These are phyloP conservation scores for Silene latifolia DNA, from an alignment of 148 eudicot species.

Conservation along the genomic window DNA sequence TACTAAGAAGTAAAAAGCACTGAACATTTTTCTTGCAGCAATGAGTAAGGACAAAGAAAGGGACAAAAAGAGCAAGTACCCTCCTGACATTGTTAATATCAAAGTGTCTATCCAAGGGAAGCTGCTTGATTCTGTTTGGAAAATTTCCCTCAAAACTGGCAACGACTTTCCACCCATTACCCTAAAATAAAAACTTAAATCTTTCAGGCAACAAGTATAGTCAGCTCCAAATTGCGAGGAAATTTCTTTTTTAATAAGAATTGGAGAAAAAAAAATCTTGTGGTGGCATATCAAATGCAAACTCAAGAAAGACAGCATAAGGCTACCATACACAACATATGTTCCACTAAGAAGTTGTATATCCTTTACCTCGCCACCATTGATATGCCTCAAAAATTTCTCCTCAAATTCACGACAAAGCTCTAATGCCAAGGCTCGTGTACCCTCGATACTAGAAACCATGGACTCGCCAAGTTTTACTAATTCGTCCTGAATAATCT, in stretches of 20 bases:
- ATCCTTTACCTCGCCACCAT: conserved; percentile 84
- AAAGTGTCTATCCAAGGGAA: conserved; percentile 92
- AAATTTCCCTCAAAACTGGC: conserved; percentile 98
- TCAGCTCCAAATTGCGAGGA: conserved; percentile 4
- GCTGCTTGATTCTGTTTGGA: conserved; percentile 95
- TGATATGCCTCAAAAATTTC: conserved; percentile 81
- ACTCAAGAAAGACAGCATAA: not conserved
- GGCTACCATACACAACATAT: not conserved
- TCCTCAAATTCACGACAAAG: conserved; percentile 99
- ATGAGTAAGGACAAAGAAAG: not conserved
- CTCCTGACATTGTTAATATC: conserved; percentile 94
- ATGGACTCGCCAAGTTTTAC: conserved; percentile 91
- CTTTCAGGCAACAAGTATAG: conserved; percentile 2
- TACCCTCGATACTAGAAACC: conserved; percentile 92
- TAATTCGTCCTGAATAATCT: conserved; percentile 83
- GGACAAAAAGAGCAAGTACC: conserved; percentile 36
- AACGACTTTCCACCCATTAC: conserved; percentile 92
- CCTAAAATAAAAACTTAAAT: conserved; percentile 37
- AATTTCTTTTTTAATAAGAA: not conserved
- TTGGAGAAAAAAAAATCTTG: not conserved
- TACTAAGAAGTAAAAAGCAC: not conserved
- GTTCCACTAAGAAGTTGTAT: not conserved
- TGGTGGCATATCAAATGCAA: not conserved
- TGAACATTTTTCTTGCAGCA: not conserved
- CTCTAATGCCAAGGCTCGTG: conserved; percentile 93